Base-by-base conservation (phyloP, 257 asterid genomes). In the Paulownia fortunei region DNA sequence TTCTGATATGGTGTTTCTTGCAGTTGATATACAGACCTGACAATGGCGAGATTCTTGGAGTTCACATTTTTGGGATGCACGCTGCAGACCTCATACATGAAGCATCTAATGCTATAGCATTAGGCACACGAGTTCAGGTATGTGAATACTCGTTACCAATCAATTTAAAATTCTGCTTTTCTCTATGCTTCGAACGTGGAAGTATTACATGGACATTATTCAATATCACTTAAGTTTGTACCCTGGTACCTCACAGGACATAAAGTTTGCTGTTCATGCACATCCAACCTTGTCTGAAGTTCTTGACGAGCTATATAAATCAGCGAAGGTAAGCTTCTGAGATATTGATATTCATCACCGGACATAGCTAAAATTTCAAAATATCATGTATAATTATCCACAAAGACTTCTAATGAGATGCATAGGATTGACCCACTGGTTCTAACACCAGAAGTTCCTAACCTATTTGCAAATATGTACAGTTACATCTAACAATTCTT, bases 31-130 rank as follows among this genome's bases (percentile, higher is more conserved):
- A 93, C 80, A 91, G 97, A 86, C 93, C 97, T 19, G 97, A 91
- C 84, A 93, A 82, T 74, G 98, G 97, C 6, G 98, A 91, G 88
- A 91, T 93, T 66, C 97, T 93, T 21, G 98, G 98, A 72, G 98
- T 93, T 76, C 98, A 93, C 77, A 91, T 93, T 70, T 89, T 93
- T 51, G 98, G 98, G 51, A 23, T 89, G 92, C 98, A 93, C 69
- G 98, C 98, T 27, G 98, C 98, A 67, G 98, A 91, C 84, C 98
- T 93, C 82, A 91, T 93, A 65, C 98, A 93, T 41, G 97, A 93
- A 87, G 98, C 97, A 24, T 93, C 97, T 66, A 93, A 93, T 72
- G 98, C 97, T 64, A 93, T 93, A 65, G 97, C 96, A 75, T 39
- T 93, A 88, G 98, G 98, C 58, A 93, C 96, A 10, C 88, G 84